These are phyloP conservation scores for Paracoccidioides brasiliensis DNA, from an alignment of 2,329 filamentous ascomycete species.

Conservation along the genomic window DNA sequence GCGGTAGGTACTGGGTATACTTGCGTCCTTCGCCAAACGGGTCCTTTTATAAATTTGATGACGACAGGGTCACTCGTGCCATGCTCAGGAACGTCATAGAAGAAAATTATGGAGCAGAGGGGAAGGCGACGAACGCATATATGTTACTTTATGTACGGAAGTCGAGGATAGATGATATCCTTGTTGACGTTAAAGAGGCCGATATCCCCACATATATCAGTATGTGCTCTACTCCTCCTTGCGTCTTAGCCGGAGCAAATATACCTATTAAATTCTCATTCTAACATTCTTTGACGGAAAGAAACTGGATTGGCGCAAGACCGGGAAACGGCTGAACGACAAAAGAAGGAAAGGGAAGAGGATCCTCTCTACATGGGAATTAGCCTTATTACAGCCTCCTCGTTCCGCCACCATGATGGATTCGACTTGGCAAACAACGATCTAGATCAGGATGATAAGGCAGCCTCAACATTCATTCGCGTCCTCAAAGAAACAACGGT, in stretches of 20 bases:
- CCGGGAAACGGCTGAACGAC: not conserved
- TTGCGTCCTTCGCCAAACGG: not conserved
- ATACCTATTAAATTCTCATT: not conserved
- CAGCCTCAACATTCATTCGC: not conserved
- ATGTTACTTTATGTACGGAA: slow-evolving; percentile 7
- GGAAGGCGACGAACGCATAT: slow-evolving; percentile 4
- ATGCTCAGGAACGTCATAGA: slow-evolving; percentile 4
- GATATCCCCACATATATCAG: slow-evolving; percentile 1
- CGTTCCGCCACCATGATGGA: not conserved
- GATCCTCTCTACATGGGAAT: not conserved
- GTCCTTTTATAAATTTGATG: slow-evolving; percentile 7
- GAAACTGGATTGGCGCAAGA: not conserved
- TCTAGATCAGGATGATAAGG: not conserved
- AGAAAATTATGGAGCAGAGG: slow-evolving; percentile 5
- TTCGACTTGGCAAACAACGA: not conserved
- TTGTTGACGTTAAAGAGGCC: slow-evolving; percentile 1
- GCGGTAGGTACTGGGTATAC: slow-evolving; percentile 5
- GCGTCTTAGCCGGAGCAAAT: not conserved
- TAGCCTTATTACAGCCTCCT: not conserved
- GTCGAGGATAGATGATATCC: slow-evolving; percentile 3
- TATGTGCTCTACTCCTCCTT: not conserved
- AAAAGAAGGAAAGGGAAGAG: not conserved
- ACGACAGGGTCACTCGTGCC: slow-evolving; percentile 5
- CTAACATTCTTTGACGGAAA: not conserved
- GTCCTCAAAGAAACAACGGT: not conserved